These are phyloP conservation scores for Mrakia frigida DNA, from an alignment of 768 basidiomycete genomes.

Conservation along the genomic window DNA sequence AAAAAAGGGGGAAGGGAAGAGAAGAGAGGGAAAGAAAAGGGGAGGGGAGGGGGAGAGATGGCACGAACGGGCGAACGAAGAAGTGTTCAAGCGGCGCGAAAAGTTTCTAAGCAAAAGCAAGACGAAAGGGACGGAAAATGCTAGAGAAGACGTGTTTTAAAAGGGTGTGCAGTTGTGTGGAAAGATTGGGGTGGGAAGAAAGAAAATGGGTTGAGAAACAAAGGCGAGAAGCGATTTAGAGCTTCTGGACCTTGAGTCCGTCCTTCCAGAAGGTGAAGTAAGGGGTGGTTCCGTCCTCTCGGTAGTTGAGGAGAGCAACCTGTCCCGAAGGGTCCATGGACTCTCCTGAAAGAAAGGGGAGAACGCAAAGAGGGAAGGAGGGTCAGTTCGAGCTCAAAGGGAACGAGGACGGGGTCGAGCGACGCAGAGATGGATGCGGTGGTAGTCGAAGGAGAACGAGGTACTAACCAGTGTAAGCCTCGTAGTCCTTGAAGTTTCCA, in stretches of 20 bases:
- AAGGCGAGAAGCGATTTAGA: conserved; percentile 15
- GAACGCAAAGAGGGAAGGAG: conserved; percentile 40
- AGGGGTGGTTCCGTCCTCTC: conserved; percentile 79
- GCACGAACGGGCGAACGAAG: too few relatives aligned
- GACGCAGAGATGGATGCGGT: conserved; percentile 39
- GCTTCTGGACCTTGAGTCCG: conserved; percentile 63
- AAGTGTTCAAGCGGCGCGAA: too few relatives aligned
- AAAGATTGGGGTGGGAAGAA: too few relatives aligned
- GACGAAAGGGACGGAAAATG: too few relatives aligned
- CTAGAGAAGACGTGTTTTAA: too few relatives aligned
- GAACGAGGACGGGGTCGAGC: conserved; percentile 58
- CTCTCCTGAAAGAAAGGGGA: conserved; percentile 63
- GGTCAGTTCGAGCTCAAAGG: neutral
- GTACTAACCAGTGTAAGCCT: conserved; percentile 47
- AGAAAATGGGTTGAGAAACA: neutral
- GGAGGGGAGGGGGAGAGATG: too few relatives aligned
- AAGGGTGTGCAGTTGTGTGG: too few relatives aligned
- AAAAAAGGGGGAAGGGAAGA: too few relatives aligned
- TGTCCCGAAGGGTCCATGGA: conserved; percentile 73
- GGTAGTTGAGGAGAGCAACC: conserved; percentile 91
- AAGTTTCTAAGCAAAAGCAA: too few relatives aligned
- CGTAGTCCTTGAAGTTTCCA: conserved; percentile 71
- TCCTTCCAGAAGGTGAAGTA: conserved; percentile 96
- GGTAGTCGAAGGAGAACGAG: neutral
- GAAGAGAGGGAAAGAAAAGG: too few relatives aligned